Evolutionary conservation across 257 asterid genomes (phyloP), one percentile per base, ranked within the genome.

Genomic region (Solanum raphanifolium): DNA sequence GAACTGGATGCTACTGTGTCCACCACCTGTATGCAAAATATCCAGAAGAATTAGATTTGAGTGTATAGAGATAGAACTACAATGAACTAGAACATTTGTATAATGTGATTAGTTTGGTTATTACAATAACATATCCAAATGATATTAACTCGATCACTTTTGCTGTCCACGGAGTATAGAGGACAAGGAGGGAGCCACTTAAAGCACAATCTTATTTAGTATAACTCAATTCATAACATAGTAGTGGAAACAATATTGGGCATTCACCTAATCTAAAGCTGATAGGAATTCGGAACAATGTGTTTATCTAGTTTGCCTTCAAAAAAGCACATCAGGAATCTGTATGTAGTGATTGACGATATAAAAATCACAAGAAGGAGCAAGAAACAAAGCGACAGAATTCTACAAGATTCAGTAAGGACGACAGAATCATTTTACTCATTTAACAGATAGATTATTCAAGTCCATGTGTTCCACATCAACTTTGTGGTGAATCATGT

Each of bases 11-110:
- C 72, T 89, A 87, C 89, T 86, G 86, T 88, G 91, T 55, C 94
- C 89, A 58, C 90, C 92, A 82, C 93, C 99, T 95, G 88, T 69
- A 78, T 87, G 86, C 90, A 86, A 88, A 91, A 87, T 20, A 65
- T 25, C n/a, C 25, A 73, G 86, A 48, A 86, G 82, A 88, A 79
- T 87, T 31, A 87, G 62, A 83, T 87, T 87, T 88, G 41, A 87
- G 76, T 39, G 72, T 48, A 46, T 83, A 48, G 75, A 36, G 85
- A 58, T n/a, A 81, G 35, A 78, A 11, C 31, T 35, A 13, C 55
- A 13, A 74, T 35, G 82, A 74, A 74, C 82, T 34, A 35, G 48
- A 74, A 75, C 10, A 75, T 75, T 23, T 74, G 48, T 73, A 20
- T 73, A 84, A 35, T 0, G 15, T 18, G 66, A 84, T 36, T 43